Evolutionary conservation across 2,329 filamentous ascomycete species (phyloP), one percentile per base, ranked within the genome.

Genomic region (Hymenoscyphus salicellus): DNA sequence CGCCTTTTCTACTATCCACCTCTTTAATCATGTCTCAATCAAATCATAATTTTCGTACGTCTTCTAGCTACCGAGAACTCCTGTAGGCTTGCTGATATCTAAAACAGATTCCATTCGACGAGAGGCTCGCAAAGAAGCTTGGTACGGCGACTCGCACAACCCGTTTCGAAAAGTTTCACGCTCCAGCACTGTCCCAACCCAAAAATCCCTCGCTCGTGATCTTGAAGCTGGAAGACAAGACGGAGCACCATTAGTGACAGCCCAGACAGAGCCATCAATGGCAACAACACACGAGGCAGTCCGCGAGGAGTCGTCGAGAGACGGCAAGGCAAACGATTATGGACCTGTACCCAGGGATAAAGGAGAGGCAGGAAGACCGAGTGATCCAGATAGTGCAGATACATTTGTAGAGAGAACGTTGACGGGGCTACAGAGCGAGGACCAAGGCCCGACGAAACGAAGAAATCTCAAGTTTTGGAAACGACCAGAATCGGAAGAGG

Each of bases 111-210:
- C 61, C 10, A 71, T 73, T 23, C 70, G 72, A 63, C 69, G 72
- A 56, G 65, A 68, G 41, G 74, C 74, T 65, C 68, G 70, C 52
- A 72, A 73, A 60, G 73, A 74, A 59, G 74, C 74, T 33, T 74
- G 73, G 73, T 72, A 72, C 61, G 66, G 70, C 62, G 70, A 73
- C 43, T 72, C 70, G 1, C 70, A 58, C n/a, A 75, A 75, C 61
- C 73, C 74, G 4, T 75, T 71, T 57, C 63, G 66, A 17, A 73
- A 72, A 58, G 71, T 63, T 10, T 66, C 62, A 2, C 62, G 71
- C 33, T 67, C 70, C 6, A 70, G 63, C 33, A 71, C 72, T n/a
- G 66, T 64, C 20, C 63, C 55, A 17, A 20, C 6, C 28, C 28
- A 36, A n/a, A 49, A 41, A 16, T 28, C 30, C 11, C 52, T 20